Evolutionary conservation across 139 green algal species (phyloP).

Genomic region (Picochlorum sp.): DNA sequence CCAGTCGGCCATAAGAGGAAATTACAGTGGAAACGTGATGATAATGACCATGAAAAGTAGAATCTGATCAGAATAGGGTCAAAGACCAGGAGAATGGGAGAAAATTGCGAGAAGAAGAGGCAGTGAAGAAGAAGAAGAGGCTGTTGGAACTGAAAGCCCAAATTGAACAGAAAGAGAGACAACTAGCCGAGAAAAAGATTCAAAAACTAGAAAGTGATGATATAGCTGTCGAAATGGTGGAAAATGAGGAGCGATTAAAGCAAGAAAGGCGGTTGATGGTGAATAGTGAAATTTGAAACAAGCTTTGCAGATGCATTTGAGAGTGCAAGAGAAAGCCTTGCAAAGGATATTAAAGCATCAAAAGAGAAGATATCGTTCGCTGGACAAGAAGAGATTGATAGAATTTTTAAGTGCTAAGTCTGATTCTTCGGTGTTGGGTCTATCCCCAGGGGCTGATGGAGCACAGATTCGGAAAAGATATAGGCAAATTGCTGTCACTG

Average conservation of each 20-base stretch:
- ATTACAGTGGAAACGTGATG: slow-evolving; percentile 7
- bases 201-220: not conserved
- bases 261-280: not conserved
- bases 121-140: not conserved
- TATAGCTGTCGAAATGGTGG: not conserved
- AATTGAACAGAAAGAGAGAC: not conserved
- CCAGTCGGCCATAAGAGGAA: slow-evolving; percentile 4
- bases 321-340: not conserved
- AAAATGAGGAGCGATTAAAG: slow-evolving; percentile 2
- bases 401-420: slow-evolving; percentile 13
- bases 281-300: slow-evolving; percentile 10
- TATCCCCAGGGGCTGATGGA: slow-evolving; percentile 14
- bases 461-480: slow-evolving; percentile 30
- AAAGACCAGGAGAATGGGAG: not conserved
- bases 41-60: not conserved
- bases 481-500: slow-evolving; percentile 25
- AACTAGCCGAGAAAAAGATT: not conserved
- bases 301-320: slow-evolving; percentile 7
- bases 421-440: slow-evolving; percentile 17
- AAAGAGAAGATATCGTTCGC: slow-evolving; percentile 7
- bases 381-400: slow-evolving; percentile 10
- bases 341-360: slow-evolving; percentile 8
- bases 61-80: not conserved
- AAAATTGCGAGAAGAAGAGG: slow-evolving; percentile 1
- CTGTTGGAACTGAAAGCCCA: not conserved